Evolutionary conservation across 768 basidiomycete species (phyloP), one percentile per base, ranked within the genome.

Genomic region (Gymnopilus dilepis): DNA sequence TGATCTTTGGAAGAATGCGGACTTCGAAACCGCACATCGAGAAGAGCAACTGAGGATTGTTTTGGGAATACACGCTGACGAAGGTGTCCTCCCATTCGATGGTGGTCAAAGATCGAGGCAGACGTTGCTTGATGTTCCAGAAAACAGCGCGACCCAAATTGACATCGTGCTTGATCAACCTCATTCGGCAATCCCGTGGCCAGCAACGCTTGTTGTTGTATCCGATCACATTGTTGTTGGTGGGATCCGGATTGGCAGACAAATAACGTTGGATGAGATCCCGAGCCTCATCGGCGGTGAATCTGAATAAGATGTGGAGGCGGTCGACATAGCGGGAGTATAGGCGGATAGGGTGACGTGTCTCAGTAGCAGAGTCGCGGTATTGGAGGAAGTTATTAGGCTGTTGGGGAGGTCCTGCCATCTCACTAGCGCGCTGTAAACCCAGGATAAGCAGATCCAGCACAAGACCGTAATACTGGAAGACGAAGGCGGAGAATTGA

Each of bases 31-130:
- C 95, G 70, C 89, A 94, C 97, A 99, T 99, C 4, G 96, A 95
- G 82, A 98, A 99, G 41, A 99, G 80, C 26, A 99, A 78, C 68
- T 99, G 97, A 24, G 97, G 97, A 76, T 99, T 99, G 72, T 99
- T 92, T 74, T 93, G 92, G 7, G 96, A 98, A 77, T 93, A 99
- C 47, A 99, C 97, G 59, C 94, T 96, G 66, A 95, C 94, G 69
- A 96, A 95, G 0, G 96, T 95, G 71, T 98, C 95, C 64, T 99
- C 97, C 97, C 97, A 99, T 70, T 98, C 97, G 70, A 99, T 99
- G 0, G 97, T 98, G 0, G 97, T 99, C 64, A 99, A 78, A 15
- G 97, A 97, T 50, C 97, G 83, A 0, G 97, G 97, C 24, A 99
- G 76, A 67, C 93, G 93, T 75, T 98, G 95, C 79, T 98, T 97